Conservation (phyloP, 208 protist species). For the Wallacemonas rigidus region DNA sequence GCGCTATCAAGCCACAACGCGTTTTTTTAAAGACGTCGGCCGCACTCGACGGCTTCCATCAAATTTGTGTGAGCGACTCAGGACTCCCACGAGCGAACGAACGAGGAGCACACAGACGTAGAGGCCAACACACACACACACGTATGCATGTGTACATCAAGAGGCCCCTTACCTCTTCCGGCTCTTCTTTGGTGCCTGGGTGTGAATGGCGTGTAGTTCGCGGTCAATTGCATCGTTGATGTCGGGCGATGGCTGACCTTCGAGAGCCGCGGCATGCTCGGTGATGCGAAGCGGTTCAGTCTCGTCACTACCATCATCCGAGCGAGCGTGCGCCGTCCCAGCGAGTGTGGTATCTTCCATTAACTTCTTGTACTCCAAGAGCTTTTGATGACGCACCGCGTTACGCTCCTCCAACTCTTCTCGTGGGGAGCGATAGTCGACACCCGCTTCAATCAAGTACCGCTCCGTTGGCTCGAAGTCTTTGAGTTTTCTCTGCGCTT, state of each 20-base stretch:
- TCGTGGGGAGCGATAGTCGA: constrained; percentile 64
- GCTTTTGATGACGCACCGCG: constrained; percentile 57
- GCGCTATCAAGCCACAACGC: no score
- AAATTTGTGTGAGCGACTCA: not conserved
- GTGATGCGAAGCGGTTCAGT: not conserved
- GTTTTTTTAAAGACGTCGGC: no score
- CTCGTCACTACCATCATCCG: not conserved
- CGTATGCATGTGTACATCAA: not conserved
- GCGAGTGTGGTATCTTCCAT: constrained; percentile 39
- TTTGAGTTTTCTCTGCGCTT: constrained; percentile 50
- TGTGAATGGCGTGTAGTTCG: not conserved
- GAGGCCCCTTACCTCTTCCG: not conserved
- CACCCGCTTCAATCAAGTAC: constrained; percentile 57
- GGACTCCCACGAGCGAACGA: not conserved
- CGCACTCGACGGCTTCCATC: not conserved
- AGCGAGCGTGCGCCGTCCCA: no score
- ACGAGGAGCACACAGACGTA: not conserved
- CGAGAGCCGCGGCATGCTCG: not conserved
- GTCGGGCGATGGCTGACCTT: constrained; percentile 1
- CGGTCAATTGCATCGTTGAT: constrained; percentile 9
- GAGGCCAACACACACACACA: constrained; percentile 3
- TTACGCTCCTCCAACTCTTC: constrained; percentile 74
- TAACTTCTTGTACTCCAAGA: constrained; percentile 80
- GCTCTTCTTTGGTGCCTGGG: not conserved
- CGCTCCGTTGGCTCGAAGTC: constrained; percentile 76